Conservation (phyloP, 352 stramenopile species). For the Bremia lactucae region DNA sequence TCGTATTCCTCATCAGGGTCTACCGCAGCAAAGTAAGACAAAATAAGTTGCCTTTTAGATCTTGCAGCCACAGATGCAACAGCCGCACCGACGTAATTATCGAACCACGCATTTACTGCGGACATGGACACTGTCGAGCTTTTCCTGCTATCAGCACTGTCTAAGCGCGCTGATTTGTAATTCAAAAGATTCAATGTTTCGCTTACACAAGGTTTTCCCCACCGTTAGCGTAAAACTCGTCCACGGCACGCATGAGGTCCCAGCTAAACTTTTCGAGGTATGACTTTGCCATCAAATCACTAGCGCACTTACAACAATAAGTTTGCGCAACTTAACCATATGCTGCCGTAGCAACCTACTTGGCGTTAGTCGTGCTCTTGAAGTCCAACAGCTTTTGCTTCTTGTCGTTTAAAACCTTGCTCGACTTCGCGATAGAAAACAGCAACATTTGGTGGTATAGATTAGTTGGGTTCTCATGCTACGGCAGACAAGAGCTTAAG, state of each 20-base stretch:
- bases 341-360: conserved; percentile 22
- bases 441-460: background rate
- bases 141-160: conserved; percentile 7
- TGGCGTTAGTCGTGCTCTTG: conserved; percentile 63
- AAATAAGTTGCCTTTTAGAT: background rate
- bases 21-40: conserved; percentile 1
- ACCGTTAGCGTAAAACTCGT: conserved; percentile 67
- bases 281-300: conserved; percentile 53
- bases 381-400: conserved; percentile 64
- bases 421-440: conserved; percentile 12
- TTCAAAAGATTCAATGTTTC: conserved; percentile 1
- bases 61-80: background rate
- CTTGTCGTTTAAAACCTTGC: conserved; percentile 46
- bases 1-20: conserved; percentile 48
- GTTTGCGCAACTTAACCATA: background rate
- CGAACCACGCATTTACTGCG: conserved; percentile 49
- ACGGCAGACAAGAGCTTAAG: too few species aligned
- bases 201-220: conserved; percentile 23
- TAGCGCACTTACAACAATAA: conserved; percentile 9
- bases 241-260: conserved; percentile 65
- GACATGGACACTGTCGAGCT: conserved; percentile 30
- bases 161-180: background rate
- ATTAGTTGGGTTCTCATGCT: background rate
- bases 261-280: conserved; percentile 76
- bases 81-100: conserved; percentile 42